A percentile compares a stretch with the other conserved stretches of the same genome.
Conservation (phyloP, 2,329 filamentous ascomycete genomes). For the Claviceps lovelessii region DNA sequence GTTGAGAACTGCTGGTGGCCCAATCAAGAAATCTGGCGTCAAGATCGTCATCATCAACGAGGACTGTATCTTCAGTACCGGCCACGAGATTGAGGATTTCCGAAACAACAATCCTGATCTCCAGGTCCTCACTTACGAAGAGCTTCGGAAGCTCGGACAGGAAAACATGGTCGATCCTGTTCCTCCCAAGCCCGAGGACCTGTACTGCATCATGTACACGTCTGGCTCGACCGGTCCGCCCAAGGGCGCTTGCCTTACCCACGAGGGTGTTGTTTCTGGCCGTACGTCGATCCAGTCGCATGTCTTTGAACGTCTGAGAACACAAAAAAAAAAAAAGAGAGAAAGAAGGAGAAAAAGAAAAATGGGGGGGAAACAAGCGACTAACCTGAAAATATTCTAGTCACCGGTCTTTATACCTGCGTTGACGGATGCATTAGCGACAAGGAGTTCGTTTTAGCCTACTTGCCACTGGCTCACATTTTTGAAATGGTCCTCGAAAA, state of each 20-base stretch:
- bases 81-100: constrained; percentile 39
- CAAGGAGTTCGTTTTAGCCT: constrained; percentile 70
- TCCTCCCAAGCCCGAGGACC: constrained; percentile 58
- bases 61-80: constrained; percentile 35
- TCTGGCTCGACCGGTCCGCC: constrained; percentile 81
- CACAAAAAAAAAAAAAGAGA: not conserved
- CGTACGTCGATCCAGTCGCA: constrained; percentile 22
- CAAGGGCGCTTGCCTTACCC: constrained; percentile 75
- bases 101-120: constrained; percentile 41
- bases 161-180: constrained; percentile 57
- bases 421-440: constrained; percentile 67
- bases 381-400: constrained; percentile 14
- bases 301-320: not conserved
- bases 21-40: constrained; percentile 43
- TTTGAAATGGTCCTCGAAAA: constrained; percentile 96
- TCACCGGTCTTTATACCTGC: constrained; percentile 67
- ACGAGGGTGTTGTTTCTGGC: constrained; percentile 66
- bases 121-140: constrained; percentile 38
- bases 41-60: constrained; percentile 51
- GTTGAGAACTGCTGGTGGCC: constrained; percentile 41
- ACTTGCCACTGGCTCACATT: constrained; percentile 89
- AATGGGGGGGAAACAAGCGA: not conserved
- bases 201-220: constrained; percentile 77
- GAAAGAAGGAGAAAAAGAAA: no score
- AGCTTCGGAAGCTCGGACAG: constrained; percentile 43